Evolutionary conservation across 2,329 filamentous ascomycete species (phyloP).

Genomic region (Pseudophaeomoniella oleicola): DNA sequence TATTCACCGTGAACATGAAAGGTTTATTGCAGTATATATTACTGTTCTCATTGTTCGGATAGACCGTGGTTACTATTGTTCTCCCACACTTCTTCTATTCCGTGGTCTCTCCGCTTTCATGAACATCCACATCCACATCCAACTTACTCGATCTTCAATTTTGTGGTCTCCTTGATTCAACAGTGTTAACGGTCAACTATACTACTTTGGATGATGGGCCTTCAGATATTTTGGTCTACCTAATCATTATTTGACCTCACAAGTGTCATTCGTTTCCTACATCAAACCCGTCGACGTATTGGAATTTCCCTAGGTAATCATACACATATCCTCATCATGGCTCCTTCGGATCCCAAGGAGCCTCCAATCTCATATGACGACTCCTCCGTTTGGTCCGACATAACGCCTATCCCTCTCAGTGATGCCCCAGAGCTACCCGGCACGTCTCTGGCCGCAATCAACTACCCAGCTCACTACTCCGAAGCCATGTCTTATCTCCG

Average conservation of each 20-base stretch:
- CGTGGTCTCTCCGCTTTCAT: neutral
- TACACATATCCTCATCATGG: conserved; percentile 1
- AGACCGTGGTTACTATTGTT: neutral
- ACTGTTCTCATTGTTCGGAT: too few species aligned
- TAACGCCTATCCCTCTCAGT: conserved; percentile 67
- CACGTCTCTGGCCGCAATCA: conserved; percentile 74
- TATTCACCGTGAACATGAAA: too few species aligned
- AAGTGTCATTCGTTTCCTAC: too few species aligned
- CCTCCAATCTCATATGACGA: conserved; percentile 35
- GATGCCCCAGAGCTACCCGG: conserved; percentile 45
- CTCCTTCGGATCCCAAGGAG: neutral
- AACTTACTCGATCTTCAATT: too few species aligned
- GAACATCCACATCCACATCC: neutral
- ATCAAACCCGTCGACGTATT: too few species aligned
- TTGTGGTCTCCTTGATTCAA: too few species aligned
- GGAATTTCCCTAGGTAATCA: too few species aligned
- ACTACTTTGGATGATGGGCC: too few species aligned
- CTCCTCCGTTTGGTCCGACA: conserved; percentile 69
- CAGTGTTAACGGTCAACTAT: too few species aligned
- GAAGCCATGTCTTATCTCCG: conserved; percentile 90
- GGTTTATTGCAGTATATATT: too few species aligned
- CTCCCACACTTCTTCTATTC: neutral
- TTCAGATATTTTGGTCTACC: too few species aligned
- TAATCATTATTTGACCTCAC: too few species aligned
- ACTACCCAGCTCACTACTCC: conserved; percentile 77